These are phyloP conservation scores for Pistacia vera DNA, from an alignment of 345 rosid species.

Conservation along the genomic window DNA sequence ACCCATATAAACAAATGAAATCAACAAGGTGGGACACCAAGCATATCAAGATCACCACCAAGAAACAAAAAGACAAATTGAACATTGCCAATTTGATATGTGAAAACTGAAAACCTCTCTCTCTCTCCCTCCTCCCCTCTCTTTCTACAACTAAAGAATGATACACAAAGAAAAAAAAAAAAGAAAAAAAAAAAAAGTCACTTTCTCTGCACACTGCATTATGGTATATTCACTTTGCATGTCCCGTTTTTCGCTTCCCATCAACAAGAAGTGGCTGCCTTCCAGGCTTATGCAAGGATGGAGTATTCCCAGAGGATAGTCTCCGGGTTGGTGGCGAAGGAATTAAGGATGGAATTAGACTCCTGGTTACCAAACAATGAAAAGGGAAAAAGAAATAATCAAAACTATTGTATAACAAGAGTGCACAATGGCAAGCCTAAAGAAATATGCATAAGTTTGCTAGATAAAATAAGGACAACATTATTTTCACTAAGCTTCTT, in stretches of 20 bases:
- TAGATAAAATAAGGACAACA: neutral
- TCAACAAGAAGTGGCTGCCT: conserved; percentile 41
- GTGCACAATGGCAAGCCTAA: neutral
- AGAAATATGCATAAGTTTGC: neutral
- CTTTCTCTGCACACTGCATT: conserved; percentile 17
- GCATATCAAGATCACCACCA: conserved; percentile 25
- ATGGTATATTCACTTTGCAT: conserved; percentile 45
- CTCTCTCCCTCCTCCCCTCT: neutral
- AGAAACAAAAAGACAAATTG: conserved; percentile 22
- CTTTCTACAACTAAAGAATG: conserved; percentile 22
- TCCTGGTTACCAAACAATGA: conserved; percentile 40
- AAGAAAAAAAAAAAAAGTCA: conserved; percentile 8
- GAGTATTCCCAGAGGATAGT: conserved; percentile 33
- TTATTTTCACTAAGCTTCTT: too few species aligned
- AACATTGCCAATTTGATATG: conserved; percentile 19
- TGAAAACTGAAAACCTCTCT: conserved; percentile 19
- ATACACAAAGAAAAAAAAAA: conserved; percentile 24
- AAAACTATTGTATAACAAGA: neutral
- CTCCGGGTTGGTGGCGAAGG: conserved; percentile 68
- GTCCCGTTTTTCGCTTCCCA: conserved; percentile 58
- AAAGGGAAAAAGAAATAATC: neutral
- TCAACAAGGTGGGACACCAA: conserved; percentile 16
- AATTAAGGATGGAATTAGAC: conserved; percentile 69
- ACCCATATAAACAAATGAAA: conserved; percentile 26
- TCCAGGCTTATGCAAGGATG: conserved; percentile 33